Evolutionary conservation across 805 yeast genomes (phyloP).

Genomic region (Barnettozyma salicaria): DNA sequence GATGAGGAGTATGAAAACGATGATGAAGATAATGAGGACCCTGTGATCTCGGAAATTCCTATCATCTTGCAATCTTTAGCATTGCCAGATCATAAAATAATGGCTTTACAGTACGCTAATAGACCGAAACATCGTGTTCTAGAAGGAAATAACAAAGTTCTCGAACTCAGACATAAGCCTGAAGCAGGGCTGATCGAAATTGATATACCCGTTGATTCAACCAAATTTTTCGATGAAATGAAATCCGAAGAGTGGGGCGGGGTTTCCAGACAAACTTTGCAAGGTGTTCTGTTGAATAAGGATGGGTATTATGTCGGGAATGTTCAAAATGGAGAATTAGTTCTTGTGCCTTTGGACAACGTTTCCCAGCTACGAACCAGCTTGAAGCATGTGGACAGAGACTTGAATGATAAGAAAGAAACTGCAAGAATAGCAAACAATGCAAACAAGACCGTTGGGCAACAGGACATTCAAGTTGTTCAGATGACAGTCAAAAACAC

Average conservation of each 20-base stretch:
- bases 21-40: conserved; percentile 33
- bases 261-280: conserved; percentile 53
- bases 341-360: conserved; percentile 58
- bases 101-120: conserved; percentile 57
- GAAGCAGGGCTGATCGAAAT: conserved; percentile 63
- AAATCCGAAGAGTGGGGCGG: conserved; percentile 62
- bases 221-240: conserved; percentile 57
- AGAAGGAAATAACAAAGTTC: conserved; percentile 30
- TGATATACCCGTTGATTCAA: conserved; percentile 67
- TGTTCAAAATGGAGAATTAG: conserved; percentile 43
- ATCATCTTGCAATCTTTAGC: conserved; percentile 36
- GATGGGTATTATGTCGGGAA: conserved; percentile 48
- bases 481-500: conserved; percentile 70
- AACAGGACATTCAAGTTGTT: conserved; percentile 49
- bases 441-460: conserved; percentile 28
- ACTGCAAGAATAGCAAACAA: conserved; percentile 31
- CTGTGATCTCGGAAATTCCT: conserved; percentile 56
- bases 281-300: conserved; percentile 59
- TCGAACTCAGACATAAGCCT: conserved; percentile 48
- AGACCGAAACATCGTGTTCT: conserved; percentile 41
- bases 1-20: conserved; percentile 13
- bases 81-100: conserved; percentile 26
- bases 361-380: conserved; percentile 77
- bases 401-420: conserved; percentile 39
- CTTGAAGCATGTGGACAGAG: conserved; percentile 71